Evolutionary conservation across 352 stramenopile species (phyloP), one percentile per base, ranked within the genome.

Genomic region (Chrysophaeum taylorii): DNA sequence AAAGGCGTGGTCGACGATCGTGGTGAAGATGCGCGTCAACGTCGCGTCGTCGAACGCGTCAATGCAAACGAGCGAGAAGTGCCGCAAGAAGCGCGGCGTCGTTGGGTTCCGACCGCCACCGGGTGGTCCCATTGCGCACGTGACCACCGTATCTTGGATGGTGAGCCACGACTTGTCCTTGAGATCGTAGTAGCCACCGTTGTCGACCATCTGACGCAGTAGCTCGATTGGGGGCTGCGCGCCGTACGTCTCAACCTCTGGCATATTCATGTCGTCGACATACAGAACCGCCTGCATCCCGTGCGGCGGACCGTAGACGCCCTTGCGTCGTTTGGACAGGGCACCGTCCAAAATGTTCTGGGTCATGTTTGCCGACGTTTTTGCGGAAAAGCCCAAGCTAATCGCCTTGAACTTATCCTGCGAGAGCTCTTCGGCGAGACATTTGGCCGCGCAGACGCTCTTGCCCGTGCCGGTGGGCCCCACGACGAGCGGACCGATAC

Each of bases 281-380:
- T 96, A 96, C 15, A 96, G 73, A 12, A 96, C 9, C 25, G 82
- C 83, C 60, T 83, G 76, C 66, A 93, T 91, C 16, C 89, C 88
- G 53, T 93, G 66, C 15, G 90, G 89, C 14, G 90, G 90, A 0
- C 90, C 90, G 68, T 89, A 96, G 0, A 95, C 87, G 38, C 87
- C 87, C 69, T 95, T 96, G 21, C 89, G 81, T 0, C 90, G 80
- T 75, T 96, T 96, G 70, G 94, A 88, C 9, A 96, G 80, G 74
- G 96, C 95, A n/a, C 90, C 89, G 66, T 96, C 89, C 45, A 96
- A 94, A 76, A 96, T 96, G 72, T 92, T 92, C 64, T 96, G 90
- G 1, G 90, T 96, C 90, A 94, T 95, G 57, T 93, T 92, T 15
- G 90, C 88, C 18, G 87, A 93, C 0, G 90, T 96, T 76, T 96